Conservation (phyloP, 352 stramenopile genomes). For the Pseudoperonospora humuli region DNA sequence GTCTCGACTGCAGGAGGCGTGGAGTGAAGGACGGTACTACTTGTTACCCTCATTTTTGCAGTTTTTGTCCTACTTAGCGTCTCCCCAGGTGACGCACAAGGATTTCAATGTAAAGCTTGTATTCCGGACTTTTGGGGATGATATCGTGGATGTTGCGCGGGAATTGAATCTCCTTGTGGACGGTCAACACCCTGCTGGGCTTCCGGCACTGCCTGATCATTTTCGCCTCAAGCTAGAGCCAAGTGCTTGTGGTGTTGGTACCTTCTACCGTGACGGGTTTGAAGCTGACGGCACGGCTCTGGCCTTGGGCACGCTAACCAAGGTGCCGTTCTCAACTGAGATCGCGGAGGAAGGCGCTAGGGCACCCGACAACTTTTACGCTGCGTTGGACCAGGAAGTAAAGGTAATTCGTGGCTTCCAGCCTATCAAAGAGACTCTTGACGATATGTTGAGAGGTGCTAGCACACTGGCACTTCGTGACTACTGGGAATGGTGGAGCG, state of each 20-base stretch:
- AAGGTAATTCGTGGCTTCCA: slow-evolving; percentile 53
- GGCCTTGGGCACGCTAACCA: slow-evolving; percentile 49
- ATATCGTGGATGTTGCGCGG: slow-evolving; percentile 64
- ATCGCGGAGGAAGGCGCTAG: slow-evolving; percentile 20
- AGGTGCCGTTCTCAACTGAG: slow-evolving; percentile 46
- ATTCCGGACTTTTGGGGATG: slow-evolving; percentile 78
- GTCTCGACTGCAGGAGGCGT: slow-evolving; percentile 61
- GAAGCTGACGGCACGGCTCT: slow-evolving; percentile 43
- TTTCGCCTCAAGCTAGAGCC: slow-evolving; percentile 42
- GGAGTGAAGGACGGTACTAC: slow-evolving; percentile 68
- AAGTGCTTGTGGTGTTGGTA: slow-evolving; percentile 30
- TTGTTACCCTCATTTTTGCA: slow-evolving; percentile 73
- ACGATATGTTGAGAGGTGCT: slow-evolving; percentile 29
- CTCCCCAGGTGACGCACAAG: background rate
- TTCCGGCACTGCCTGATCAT: slow-evolving; percentile 28
- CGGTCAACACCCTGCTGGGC: slow-evolving; percentile 47
- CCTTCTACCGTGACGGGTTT: slow-evolving; percentile 74
- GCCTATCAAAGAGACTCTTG: slow-evolving; percentile 34
- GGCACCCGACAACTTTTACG: slow-evolving; percentile 37
- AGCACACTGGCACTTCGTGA: slow-evolving; percentile 61
- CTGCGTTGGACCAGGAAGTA: slow-evolving; percentile 12
- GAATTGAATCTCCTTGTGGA: slow-evolving; percentile 62
- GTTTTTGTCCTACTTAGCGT: slow-evolving; percentile 26
- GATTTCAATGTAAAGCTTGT: slow-evolving; percentile 46
- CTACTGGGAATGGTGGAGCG: no score